Evolutionary conservation across 2,329 filamentous ascomycete genomes (phyloP).

Genomic region (Coniochaeta prunicola): DNA sequence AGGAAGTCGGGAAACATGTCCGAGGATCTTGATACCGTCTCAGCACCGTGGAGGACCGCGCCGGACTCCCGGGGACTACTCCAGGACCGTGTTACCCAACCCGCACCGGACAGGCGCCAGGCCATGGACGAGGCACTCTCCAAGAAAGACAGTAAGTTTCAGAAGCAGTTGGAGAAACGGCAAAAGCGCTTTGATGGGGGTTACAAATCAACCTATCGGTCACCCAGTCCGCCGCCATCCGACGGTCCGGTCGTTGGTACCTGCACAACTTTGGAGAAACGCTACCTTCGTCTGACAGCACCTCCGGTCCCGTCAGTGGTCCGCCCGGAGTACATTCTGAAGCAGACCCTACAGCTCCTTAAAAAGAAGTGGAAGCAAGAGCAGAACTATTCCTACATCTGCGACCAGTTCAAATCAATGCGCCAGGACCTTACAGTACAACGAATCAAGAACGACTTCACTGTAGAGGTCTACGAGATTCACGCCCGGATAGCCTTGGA

Average conservation of each 20-base stretch:
- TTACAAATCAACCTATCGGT: conserved; percentile 48
- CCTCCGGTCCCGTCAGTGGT: conserved; percentile 84
- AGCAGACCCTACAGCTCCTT: conserved; percentile 77
- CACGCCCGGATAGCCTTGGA: conserved; percentile 96
- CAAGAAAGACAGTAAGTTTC: conserved; percentile 74
- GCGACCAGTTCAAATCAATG: conserved; percentile 98
- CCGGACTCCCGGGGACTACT: conserved; percentile 54
- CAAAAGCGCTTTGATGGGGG: conserved; percentile 76
- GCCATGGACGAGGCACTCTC: conserved; percentile 30
- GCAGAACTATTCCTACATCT: conserved; percentile 93
- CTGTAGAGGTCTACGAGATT: conserved; percentile 92
- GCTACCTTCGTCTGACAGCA: conserved; percentile 87
- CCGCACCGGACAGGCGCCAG: conserved; percentile 37
- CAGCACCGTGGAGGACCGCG: conserved; percentile 66
- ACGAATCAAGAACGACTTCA: conserved; percentile 94
- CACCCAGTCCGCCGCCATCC: conserved; percentile 49
- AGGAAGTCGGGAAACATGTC: conserved; percentile 66
- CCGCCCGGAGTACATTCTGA: conserved; percentile 72
- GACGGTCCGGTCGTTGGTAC: conserved; percentile 77
- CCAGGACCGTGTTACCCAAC: conserved; percentile 69
- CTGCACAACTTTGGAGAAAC: conserved; percentile 80
- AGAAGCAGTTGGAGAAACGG: conserved; percentile 79
- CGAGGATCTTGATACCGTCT: conserved; percentile 39
- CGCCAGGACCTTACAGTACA: conserved; percentile 97
- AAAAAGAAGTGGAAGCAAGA: conserved; percentile 94